These are phyloP conservation scores for Eucalyptus decipiens DNA, from an alignment of 345 rosid species.

Conservation along the genomic window DNA sequence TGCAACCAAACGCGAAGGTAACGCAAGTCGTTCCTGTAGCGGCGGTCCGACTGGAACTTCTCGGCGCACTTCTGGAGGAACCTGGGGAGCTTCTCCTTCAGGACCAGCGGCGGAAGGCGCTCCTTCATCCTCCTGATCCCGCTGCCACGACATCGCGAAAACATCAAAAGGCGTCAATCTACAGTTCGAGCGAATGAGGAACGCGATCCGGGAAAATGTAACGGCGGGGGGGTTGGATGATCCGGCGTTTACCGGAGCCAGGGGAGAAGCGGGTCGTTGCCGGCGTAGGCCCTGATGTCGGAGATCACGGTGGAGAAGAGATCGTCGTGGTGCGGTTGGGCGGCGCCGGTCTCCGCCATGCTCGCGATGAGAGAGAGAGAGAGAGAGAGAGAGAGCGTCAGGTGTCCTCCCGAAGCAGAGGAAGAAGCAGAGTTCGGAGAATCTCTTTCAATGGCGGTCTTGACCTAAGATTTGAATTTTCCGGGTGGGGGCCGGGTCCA, in stretches of 20 bases:
- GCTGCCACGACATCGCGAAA: neutral
- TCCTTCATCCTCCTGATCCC: slow-evolving; percentile 76
- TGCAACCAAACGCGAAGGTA: slow-evolving; percentile 89
- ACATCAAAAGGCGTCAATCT: neutral
- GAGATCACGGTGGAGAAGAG: slow-evolving; percentile 60
- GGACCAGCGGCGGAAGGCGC: slow-evolving; percentile 25
- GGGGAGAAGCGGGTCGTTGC: slow-evolving; percentile 79
- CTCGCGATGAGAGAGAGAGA: neutral
- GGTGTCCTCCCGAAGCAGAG: neutral
- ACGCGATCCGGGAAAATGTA: neutral
- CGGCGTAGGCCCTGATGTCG: slow-evolving; percentile 73
- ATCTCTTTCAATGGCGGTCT: neutral
- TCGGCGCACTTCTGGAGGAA: slow-evolving; percentile 76
- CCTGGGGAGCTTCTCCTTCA: slow-evolving; percentile 79
- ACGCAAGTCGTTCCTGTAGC: slow-evolving; percentile 68
- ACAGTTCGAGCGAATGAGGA: neutral
- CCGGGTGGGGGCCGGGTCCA: neutral
- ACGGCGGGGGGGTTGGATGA: neutral
- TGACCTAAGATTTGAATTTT: neutral
- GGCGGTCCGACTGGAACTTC: slow-evolving; percentile 62
- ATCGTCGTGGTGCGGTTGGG: slow-evolving; percentile 14
- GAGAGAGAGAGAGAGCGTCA: neutral
- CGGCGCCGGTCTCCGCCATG: neutral
- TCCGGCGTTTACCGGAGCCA: slow-evolving; percentile 66
- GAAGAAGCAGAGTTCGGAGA: neutral